Evolutionary conservation across 1,284 basidiomycete genomes (phyloP).

Genomic region (Athelia sp.): DNA sequence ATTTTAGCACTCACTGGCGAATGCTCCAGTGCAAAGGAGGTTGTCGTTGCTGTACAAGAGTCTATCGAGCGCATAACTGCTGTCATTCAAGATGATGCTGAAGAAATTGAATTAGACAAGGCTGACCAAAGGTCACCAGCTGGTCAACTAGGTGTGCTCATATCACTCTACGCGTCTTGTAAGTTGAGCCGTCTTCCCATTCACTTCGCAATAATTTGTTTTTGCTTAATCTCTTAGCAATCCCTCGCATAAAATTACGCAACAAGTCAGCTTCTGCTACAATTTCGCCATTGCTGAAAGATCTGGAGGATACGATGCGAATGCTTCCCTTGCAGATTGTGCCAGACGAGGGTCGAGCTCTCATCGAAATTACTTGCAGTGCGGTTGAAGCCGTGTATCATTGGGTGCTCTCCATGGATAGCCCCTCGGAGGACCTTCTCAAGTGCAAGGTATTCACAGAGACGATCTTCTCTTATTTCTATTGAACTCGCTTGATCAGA

Average conservation of each 20-base stretch:
- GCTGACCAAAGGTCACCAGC: slow-evolving; percentile 7
- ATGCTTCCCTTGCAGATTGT: slow-evolving; percentile 21
- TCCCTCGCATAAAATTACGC: slow-evolving; percentile 44
- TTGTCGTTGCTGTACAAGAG: slow-evolving; percentile 58
- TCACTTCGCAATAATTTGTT: neutral
- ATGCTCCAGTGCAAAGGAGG: slow-evolving; percentile 51
- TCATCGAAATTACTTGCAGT: slow-evolving; percentile 29
- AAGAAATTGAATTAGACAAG: slow-evolving; percentile 22
- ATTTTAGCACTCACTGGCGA: slow-evolving; percentile 40
- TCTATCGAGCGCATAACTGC: slow-evolving; percentile 41
- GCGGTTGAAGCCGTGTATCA: slow-evolving; percentile 22
- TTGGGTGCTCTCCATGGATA: slow-evolving; percentile 25
- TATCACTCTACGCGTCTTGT: slow-evolving; percentile 37
- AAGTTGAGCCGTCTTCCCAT: slow-evolving; percentile 9
- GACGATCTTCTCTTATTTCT: neutral
- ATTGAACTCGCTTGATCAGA: slow-evolving; percentile 25
- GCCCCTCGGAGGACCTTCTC: slow-evolving; percentile 14
- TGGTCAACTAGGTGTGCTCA: slow-evolving; percentile 30
- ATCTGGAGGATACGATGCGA: slow-evolving; percentile 30
- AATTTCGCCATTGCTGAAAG: slow-evolving; percentile 36
- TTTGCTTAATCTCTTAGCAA: slow-evolving; percentile 26
- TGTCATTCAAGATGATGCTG: slow-evolving; percentile 20
- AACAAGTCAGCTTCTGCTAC: slow-evolving; percentile 39
- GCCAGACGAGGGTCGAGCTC: slow-evolving; percentile 29
- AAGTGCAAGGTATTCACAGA: slow-evolving; percentile 24